Evolutionary conservation across 108 stramenopile species (phyloP), one percentile per base, ranked within the genome.

Genomic region (Pseudonitzschia delicatissima): DNA sequence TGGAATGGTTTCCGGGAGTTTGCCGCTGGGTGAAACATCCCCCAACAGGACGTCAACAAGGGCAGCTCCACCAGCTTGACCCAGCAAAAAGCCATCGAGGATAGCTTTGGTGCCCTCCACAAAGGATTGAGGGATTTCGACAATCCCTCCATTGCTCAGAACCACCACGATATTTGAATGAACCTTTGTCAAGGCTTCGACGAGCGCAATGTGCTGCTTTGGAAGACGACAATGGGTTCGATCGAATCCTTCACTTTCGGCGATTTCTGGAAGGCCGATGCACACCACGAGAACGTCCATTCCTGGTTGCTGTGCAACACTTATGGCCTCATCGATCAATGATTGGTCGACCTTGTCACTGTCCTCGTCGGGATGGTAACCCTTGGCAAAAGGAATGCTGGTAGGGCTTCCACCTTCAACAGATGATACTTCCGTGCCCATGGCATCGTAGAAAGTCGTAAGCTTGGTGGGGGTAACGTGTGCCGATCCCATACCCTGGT

Each of bases 1-100:
- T 4, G 87, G 87, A 28, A 92, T 73, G 0, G 91, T 85, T 48
- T 83, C 76, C 5, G 87, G 68, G 1, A 92, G 64, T 15, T 76
- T 73, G 4, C 83, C 91, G 40, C 78, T 52, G 0, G 86, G 85
- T 23, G 69, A 75, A 11, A 45, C 72, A n/a, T 49, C 37, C 11
- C 91, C 87, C 68, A 92, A 88, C 2, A 92, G 45, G 0, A 88
- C 44, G 35, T 92, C 86, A 3, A 77, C 79, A 13, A 88, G 57
- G 9, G 87, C 91, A 11, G 42, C 9, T 44, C 84, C 87, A 27
- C 77, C 82, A 9, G 73, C 79, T 60, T 92, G 82, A 37, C 91
- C 91, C 13, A 81, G 57, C 58, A 88, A 69, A 45, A 64, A 92
- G 15, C 77, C 77, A 11, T 76, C 76, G 44, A 88, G 20, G 59